A percentile compares a stretch with the other conserved stretches of the same genome.
phyloP scores from a whole-genome alignment of 495 filamentous ascomycete genomes.

The Penicillium coffeae region DNA sequence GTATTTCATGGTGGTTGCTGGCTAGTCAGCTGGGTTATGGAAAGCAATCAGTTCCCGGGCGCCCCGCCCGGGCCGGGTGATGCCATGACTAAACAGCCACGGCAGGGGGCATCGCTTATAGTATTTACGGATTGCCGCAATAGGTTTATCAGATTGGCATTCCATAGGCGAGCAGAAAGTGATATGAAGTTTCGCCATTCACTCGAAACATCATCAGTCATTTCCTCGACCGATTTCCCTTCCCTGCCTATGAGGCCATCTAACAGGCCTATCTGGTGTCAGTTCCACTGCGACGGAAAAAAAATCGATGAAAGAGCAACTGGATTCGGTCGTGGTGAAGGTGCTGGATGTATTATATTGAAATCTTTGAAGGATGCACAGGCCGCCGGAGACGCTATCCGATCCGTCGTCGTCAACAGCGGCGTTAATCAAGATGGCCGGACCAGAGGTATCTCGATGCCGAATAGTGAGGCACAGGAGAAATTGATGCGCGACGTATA shows the following conservation, averaged over 20 bases:
- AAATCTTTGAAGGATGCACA: constrained; percentile 45
- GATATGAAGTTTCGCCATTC: not conserved
- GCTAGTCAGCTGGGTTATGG: no score
- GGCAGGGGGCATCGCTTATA: not conserved
- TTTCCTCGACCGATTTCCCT: not conserved
- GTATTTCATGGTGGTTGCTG: no score
- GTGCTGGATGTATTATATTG: constrained; percentile 38
- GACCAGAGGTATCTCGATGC: not conserved
- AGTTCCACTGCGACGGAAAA: no score
- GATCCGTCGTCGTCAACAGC: constrained; percentile 15
- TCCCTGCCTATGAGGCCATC: not conserved
- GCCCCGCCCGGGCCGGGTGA: no score
- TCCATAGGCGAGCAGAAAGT: not conserved
- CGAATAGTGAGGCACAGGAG: not conserved
- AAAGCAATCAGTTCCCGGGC: no score
- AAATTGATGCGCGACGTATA: not conserved
- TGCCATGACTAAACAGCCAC: no score
- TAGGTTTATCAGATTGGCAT: not conserved
- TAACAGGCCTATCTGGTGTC: not conserved
- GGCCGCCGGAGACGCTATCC: constrained; percentile 43
- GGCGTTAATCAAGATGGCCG: not conserved
- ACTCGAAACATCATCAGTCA: not conserved
- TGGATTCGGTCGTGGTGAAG: constrained; percentile 64
- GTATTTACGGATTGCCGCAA: not conserved
- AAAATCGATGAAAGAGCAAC: constrained; percentile 65